Base-by-base conservation (phyloP, 768 basidiomycete species). In the Kwoniella europaea region DNA sequence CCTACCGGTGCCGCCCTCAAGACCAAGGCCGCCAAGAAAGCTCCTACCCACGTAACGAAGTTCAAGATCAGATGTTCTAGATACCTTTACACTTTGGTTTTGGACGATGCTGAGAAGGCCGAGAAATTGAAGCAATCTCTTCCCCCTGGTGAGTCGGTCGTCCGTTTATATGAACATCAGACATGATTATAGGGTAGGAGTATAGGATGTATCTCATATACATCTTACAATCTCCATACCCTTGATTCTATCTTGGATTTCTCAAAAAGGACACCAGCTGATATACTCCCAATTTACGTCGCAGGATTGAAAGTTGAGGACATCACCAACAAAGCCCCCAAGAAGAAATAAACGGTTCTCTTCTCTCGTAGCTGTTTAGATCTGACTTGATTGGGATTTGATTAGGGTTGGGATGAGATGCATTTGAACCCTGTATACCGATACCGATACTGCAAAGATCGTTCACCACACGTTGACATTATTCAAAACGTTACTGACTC, bases 41-140 rank as follows among this genome's bases (percentile, higher is more conserved):
- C 76, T 52, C 55, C 77, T 60, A 76, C 69, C 70, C 71, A 78
- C 67, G 79, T 84, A 71, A 96, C 92, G 83, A 99, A 98, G 87
- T 98, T 98, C 90, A 99, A 99, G 89, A 90, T 99, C 83, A 89
- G 97, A 84, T 98, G 95, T 87, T 91, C 92, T 71, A 89, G 92
- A 84, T 85, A 84, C 82, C 78, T 84, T 63, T 99, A 99, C 90
- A 98, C 97, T n/a, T 89, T 98, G 74, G 89, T 90, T 72, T 85
- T 98, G 83, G 91, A 94, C 84, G 97, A 99, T 87, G 89, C 92
- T 82, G 94, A 97, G 85, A 98, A 98, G 88, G 96, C 97, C 52
- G 94, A 97, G 85, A 99, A 98, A 88, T 90, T 99, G 79, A 89
- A 91, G 87, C 92, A 92, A 87, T 91, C 90, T 82, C 88, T 99